Percentiles rank a stretch among this genome's conserved stretches.
These are phyloP conservation scores for Cicer judaicum DNA, from an alignment of 306 rosid species.

Conservation along the genomic window DNA sequence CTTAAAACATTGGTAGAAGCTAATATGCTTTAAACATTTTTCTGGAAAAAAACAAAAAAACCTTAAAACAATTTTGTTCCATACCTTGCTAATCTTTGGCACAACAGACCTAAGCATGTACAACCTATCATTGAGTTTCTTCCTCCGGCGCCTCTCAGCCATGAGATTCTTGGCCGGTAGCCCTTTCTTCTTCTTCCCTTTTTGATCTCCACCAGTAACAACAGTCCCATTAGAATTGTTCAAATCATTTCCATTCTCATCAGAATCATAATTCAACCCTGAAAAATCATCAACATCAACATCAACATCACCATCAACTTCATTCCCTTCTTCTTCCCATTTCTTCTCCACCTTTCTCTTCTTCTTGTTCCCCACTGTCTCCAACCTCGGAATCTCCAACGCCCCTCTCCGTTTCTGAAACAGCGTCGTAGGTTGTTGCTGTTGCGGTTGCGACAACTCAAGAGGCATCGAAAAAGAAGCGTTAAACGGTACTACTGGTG, in stretches of 20 bases:
- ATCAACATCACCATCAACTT: conserved; percentile 52
- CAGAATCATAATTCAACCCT: conserved; percentile 80
- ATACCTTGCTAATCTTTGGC: conserved; percentile 98
- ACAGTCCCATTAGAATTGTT: conserved; percentile 32
- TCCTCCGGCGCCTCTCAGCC: conserved; percentile 98
- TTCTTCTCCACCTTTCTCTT: conserved; percentile 52
- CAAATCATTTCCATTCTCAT: conserved; percentile 51
- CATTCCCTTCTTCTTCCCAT: conserved; percentile 46
- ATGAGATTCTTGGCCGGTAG: conserved; percentile 90
- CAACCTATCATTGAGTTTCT: conserved; percentile 95
- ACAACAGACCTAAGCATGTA: conserved; percentile 98
- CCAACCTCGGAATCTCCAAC: conserved; percentile 60
- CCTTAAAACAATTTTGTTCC: neutral
- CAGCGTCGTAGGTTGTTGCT: conserved; percentile 60
- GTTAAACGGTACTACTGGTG: conserved; percentile 34
- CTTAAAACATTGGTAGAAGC: neutral
- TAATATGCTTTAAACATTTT: conserved; percentile 3
- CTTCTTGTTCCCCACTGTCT: conserved; percentile 49
- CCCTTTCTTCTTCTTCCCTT: conserved; percentile 96
- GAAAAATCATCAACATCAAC: conserved; percentile 57
- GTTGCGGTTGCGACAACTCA: conserved; percentile 55
- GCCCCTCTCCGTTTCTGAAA: conserved; percentile 71
- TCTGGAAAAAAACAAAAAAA: too few relatives aligned
- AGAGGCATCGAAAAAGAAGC: conserved; percentile 61
- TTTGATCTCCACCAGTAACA: conserved; percentile 61